Evolutionary conservation across 73 alveolate species (phyloP), one percentile per base, ranked within the genome.

Genomic region (Paramecium bursaria): DNA sequence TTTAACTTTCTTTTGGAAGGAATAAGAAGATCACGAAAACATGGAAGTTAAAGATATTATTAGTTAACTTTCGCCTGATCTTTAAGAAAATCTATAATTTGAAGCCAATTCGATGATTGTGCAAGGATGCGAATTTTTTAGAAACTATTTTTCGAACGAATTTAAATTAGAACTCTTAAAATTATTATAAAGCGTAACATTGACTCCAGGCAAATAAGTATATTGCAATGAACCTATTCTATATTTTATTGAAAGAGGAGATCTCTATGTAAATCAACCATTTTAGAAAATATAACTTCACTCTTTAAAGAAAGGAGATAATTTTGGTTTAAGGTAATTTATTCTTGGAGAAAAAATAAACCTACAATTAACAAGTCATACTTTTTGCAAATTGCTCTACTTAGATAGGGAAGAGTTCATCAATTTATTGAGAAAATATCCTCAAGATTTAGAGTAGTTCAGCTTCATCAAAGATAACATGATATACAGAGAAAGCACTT

Each of bases 1-100:
- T 42, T 67, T 67, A 27, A 67, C 82, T 39, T 67, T 67, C 33
- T 67, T 25, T 67, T 67, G 82, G 82, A 67, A 67, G 22, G 82
- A 67, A 67, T 7, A 67, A 67, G 35, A 31, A 42, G 11, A 39
- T 4, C 60, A 67, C 7, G 82, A 67, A 67, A 42, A 67, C n/a
- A 30, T 67, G 50, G 82, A 67, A 67, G 82, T 67, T 0, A 67
- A 42, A 27, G 82, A 67, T 67, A 67, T 35, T 21, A 42, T 67
- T 1, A 25, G 25, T 14, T 27, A 67, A 67, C 44, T 67, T 39
- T 67, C 82, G 9, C 25, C 26, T 15, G 82, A 67, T 11, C 39
- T 67, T 19, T 67, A 67, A 19, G 82, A 67, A 21, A 35, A 31
- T 7, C 39, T 67, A 1, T 39, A 39, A n/a, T 67, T 67, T 39